Percentiles rank a stretch among this genome's conserved stretches.
These are phyloP conservation scores for Trifolium repens DNA, from an alignment of 306 rosid genomes.

Conservation along the genomic window DNA sequence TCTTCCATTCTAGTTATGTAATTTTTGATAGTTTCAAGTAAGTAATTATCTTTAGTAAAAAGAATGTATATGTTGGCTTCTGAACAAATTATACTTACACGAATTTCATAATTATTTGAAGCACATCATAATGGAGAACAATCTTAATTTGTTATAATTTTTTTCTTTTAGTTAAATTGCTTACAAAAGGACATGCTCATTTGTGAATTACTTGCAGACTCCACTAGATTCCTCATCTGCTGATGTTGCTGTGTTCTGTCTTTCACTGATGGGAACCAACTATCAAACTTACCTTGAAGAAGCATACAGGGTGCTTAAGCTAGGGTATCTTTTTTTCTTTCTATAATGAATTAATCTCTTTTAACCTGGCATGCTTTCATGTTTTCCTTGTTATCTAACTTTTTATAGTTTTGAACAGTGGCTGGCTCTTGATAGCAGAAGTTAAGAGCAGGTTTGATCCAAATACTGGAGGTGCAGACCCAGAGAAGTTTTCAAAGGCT, in stretches of 20 bases:
- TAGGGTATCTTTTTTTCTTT: conserved; percentile 36
- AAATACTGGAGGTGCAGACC: conserved; percentile 88
- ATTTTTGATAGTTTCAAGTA: too few species aligned
- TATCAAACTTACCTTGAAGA: conserved; percentile 71
- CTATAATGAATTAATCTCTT: neutral
- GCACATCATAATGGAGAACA: neutral
- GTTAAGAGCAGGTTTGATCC: conserved; percentile 95
- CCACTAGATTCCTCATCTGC: conserved; percentile 68
- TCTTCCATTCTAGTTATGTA: neutral
- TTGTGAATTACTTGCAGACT: conserved; percentile 16
- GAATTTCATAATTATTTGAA: neutral
- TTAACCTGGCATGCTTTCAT: neutral
- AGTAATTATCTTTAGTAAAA: too few species aligned
- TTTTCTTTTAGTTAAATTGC: neutral
- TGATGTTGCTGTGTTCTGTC: conserved; percentile 88
- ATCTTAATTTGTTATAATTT: neutral
- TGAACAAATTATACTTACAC: too few species aligned
- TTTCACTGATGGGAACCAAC: conserved; percentile 92
- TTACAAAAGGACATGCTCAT: neutral
- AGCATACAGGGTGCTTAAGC: conserved; percentile 84
- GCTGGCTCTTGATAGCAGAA: conserved; percentile 96
- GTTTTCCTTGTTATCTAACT: conserved; percentile 32
- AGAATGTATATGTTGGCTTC: too few species aligned
- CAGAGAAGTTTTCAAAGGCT: conserved; percentile 68
- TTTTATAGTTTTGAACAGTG: conserved; percentile 51